These are phyloP conservation scores for Aspergillus floridensis DNA, from an alignment of 2,329 filamentous ascomycete species.

Conservation along the genomic window DNA sequence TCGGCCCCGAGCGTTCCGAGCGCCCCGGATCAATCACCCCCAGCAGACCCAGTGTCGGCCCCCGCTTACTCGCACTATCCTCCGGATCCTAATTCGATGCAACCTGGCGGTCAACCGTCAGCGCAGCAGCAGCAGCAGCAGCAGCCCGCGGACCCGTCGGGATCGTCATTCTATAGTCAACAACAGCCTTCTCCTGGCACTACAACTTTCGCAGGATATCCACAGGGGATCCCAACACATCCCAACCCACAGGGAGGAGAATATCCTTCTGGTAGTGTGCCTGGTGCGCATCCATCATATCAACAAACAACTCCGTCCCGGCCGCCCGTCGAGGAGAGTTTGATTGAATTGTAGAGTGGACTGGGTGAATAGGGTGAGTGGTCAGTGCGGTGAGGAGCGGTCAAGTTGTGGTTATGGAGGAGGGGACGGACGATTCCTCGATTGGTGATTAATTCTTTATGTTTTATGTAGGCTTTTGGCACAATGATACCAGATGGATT, in stretches of 20 bases:
- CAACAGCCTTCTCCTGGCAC: slow-evolving; percentile 17
- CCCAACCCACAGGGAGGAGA: slow-evolving; percentile 18
- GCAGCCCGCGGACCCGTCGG: slow-evolving; percentile 11
- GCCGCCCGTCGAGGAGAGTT: slow-evolving; percentile 30
- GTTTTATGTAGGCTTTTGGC: slow-evolving; percentile 13
- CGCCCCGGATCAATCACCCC: slow-evolving; percentile 16
- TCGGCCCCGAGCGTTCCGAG: slow-evolving; percentile 18
- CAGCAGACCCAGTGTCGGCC: slow-evolving; percentile 16
- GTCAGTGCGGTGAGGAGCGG: neutral
- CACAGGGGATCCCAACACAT: slow-evolving; percentile 11
- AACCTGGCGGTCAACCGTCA: slow-evolving; percentile 9
- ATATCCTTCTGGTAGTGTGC: slow-evolving; percentile 18
- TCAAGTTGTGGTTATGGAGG: neutral
- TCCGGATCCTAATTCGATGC: slow-evolving; percentile 15
- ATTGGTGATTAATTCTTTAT: neutral
- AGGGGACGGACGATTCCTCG: neutral
- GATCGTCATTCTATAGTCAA: slow-evolving; percentile 22
- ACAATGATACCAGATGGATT: slow-evolving; percentile 29
- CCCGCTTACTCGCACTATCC: slow-evolving; percentile 17
- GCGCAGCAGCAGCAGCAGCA: slow-evolving; percentile 11
- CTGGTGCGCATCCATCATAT: slow-evolving; percentile 17
- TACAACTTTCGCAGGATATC: slow-evolving; percentile 12
- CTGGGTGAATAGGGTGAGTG: neutral
- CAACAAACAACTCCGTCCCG: slow-evolving; percentile 22
- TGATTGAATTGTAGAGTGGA: slow-evolving; percentile 29